phyloP scores from a whole-genome alignment of 1,284 basidiomycete species.

The Peniophora sp. region DNA sequence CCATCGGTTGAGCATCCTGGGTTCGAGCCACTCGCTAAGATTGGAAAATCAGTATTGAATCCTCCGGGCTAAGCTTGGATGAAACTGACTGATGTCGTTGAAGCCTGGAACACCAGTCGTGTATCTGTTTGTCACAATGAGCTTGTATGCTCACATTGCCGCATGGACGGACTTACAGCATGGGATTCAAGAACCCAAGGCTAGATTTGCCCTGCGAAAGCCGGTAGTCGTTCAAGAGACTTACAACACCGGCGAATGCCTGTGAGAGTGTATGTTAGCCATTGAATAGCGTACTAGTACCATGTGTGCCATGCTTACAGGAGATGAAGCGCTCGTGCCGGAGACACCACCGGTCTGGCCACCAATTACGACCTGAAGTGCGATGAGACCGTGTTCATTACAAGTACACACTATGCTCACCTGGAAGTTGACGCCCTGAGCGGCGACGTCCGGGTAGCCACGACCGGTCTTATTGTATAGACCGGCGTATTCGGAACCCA shows the following conservation, averaged over 20 bases:
- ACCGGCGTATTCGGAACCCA: slow-evolving; percentile 22
- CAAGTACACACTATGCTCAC: background rate
- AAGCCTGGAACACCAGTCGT: slow-evolving; percentile 10
- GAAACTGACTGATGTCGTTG: slow-evolving; percentile 23
- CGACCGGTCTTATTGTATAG: slow-evolving; percentile 22
- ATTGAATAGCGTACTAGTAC: background rate
- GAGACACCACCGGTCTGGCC: slow-evolving; percentile 15
- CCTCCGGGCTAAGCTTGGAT: no score
- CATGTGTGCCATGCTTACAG: slow-evolving; percentile 25
- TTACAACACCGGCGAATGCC: slow-evolving; percentile 24
- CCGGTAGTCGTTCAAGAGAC: slow-evolving; percentile 28
- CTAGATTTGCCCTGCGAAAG: slow-evolving; percentile 20
- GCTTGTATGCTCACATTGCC: background rate
- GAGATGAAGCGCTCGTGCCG: slow-evolving; percentile 29
- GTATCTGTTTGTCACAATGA: background rate
- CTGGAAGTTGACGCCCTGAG: slow-evolving; percentile 20
- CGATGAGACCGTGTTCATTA: background rate
- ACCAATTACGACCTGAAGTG: slow-evolving; percentile 14
- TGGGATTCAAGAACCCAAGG: slow-evolving; percentile 31
- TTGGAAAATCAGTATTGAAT: no score
- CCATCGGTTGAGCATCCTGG: slow-evolving; percentile 17
- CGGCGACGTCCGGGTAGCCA: slow-evolving; percentile 30
- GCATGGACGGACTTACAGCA: slow-evolving; percentile 21
- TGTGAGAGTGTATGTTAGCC: background rate
- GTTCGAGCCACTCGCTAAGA: slow-evolving; percentile 16